These are phyloP conservation scores for Sordaria brevicollis DNA, from an alignment of 495 filamentous ascomycete genomes.

Conservation along the genomic window DNA sequence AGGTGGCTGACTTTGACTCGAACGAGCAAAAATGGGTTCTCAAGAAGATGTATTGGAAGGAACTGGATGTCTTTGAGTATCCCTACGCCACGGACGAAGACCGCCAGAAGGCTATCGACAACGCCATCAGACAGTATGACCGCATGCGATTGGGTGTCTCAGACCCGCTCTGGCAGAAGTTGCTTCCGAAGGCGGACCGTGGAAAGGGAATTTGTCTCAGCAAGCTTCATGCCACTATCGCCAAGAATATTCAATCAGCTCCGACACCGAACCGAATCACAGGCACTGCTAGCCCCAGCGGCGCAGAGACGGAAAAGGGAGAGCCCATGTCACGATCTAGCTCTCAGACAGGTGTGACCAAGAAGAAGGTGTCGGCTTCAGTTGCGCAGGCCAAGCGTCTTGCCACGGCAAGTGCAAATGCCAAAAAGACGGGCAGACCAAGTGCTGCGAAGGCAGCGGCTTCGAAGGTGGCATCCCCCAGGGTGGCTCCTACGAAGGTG, in stretches of 20 bases:
- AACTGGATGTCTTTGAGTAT: conserved; percentile 75
- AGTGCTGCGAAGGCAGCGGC: conserved; percentile 1
- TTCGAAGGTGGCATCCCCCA: conserved; percentile 6
- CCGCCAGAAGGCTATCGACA: conserved; percentile 70
- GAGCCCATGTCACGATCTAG: conserved; percentile 44
- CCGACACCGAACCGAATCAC: conserved; percentile 49
- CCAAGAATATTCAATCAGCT: conserved; percentile 41
- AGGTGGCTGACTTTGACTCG: conserved; percentile 45
- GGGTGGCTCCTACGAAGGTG: conserved; percentile 18
- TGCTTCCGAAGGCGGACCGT: conserved; percentile 64
- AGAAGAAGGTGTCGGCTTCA: conserved; percentile 52
- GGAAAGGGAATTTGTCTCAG: conserved; percentile 75
- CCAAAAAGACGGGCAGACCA: conserved; percentile 6
- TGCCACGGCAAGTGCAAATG: conserved; percentile 25
- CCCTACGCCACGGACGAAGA: conserved; percentile 56
- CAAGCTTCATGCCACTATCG: conserved; percentile 53
- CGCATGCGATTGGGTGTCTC: conserved; percentile 59
- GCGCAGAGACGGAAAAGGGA: conserved; percentile 42
- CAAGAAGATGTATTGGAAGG: conserved; percentile 63
- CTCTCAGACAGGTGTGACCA: conserved; percentile 37
- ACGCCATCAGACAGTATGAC: conserved; percentile 74
- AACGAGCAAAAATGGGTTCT: conserved; percentile 55
- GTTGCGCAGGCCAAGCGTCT: conserved; percentile 53
- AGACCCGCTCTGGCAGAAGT: conserved; percentile 70
- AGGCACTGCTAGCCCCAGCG: conserved; percentile 45